Conservation (phyloP, 371 early-diverging fungal genomes). For the Rhizomucor miehei region DNA sequence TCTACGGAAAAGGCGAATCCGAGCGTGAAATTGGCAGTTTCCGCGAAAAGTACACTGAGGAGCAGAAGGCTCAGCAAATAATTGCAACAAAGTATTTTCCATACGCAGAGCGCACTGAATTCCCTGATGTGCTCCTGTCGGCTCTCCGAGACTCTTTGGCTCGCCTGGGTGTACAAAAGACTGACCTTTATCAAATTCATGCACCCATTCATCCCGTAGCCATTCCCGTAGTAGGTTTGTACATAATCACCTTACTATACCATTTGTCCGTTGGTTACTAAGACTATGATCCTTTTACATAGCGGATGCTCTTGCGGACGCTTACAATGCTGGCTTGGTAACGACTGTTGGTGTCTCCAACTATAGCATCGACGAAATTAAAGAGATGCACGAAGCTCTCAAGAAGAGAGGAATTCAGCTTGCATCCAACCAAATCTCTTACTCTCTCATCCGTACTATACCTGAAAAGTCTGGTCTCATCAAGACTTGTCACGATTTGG, state of each 20-base stretch:
- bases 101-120: constrained; percentile 28
- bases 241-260: neutral
- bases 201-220: constrained; percentile 57
- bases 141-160: constrained; percentile 53
- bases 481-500: constrained; percentile 52
- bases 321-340: constrained; percentile 50
- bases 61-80: constrained; percentile 22
- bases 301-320: constrained; percentile 53
- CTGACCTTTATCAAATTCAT: constrained; percentile 76
- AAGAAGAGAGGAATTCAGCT: constrained; percentile 49
- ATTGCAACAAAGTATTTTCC: constrained; percentile 58
- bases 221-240: constrained; percentile 44
- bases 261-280: no score
- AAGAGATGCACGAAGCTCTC: constrained; percentile 48
- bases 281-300: no score
- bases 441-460: constrained; percentile 42
- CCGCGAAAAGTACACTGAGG: constrained; percentile 20
- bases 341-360: constrained; percentile 71
- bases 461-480: constrained; percentile 54
- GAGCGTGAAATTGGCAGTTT: constrained; percentile 45
- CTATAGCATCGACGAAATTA: constrained; percentile 49
- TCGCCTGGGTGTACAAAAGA: constrained; percentile 49
- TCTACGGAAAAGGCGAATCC: constrained; percentile 56
- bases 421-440: constrained; percentile 57
- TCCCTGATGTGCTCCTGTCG: constrained; percentile 41